Percentiles rank a stretch among this genome's conserved stretches.
Evolutionary conservation across 2,329 filamentous ascomycete genomes (phyloP).

Genomic region (Penicillium fuscoglaucum): DNA sequence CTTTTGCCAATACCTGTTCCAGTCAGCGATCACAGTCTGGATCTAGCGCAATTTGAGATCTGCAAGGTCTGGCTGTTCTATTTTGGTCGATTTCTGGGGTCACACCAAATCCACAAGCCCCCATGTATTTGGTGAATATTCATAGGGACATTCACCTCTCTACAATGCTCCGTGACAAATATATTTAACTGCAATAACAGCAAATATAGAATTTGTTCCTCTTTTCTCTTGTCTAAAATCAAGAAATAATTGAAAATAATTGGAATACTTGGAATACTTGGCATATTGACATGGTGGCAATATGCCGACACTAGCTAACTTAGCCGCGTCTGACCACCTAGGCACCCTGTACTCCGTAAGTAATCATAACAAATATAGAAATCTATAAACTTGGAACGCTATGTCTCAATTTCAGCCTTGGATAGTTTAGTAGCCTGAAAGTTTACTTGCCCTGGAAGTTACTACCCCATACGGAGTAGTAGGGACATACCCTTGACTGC

Average conservation of each 20-base stretch:
- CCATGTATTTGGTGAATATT: not conserved
- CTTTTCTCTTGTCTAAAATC: too few relatives aligned
- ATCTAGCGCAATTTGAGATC: conserved; percentile 18
- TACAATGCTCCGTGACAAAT: not conserved
- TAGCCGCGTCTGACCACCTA: conserved; percentile 1
- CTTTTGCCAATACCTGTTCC: conserved; percentile 9
- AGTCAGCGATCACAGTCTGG: conserved; percentile 10
- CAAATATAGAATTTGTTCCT: too few relatives aligned
- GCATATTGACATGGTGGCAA: conserved; percentile 2
- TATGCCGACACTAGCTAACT: conserved; percentile 4
- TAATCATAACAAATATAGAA: not conserved
- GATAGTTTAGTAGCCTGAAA: not conserved
- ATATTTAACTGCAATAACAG: not conserved
- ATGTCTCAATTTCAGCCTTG: not conserved
- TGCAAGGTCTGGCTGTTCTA: conserved; percentile 22
- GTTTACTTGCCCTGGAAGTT: conserved; percentile 1
- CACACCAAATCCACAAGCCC: conserved; percentile 19
- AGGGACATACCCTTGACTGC: conserved; percentile 13
- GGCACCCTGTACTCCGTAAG: not conserved
- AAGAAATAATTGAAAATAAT: too few relatives aligned
- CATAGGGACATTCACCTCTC: not conserved
- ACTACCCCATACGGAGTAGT: not conserved
- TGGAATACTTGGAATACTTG: not conserved
- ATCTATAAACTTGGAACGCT: not conserved
- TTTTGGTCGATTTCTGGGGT: conserved; percentile 22